These are phyloP conservation scores for Entoloma clypeatum DNA, from an alignment of 1,284 basidiomycete species.

Conservation along the genomic window DNA sequence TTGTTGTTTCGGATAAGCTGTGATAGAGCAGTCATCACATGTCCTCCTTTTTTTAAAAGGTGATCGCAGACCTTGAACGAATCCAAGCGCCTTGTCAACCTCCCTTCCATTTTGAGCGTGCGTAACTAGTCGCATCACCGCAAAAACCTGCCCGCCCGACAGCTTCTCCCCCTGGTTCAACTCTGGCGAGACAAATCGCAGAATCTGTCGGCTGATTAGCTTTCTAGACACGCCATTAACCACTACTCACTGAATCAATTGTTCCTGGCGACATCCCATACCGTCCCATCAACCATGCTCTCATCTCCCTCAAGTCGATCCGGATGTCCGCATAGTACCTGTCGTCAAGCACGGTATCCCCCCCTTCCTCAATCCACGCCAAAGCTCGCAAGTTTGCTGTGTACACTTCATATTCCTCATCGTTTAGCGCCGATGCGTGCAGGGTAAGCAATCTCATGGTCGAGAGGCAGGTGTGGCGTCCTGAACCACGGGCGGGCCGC, in stretches of 20 bases:
- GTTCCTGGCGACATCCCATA: constrained; percentile 50
- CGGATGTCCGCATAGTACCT: constrained; percentile 46
- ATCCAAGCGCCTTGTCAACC: constrained; percentile 59
- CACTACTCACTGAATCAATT: constrained; percentile 53
- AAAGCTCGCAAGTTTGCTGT: constrained; percentile 59
- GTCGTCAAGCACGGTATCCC: constrained; percentile 33
- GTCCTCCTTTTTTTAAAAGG: constrained; percentile 1
- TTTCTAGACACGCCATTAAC: not conserved
- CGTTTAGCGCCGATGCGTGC: constrained; percentile 70
- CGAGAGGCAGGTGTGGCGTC: no score
- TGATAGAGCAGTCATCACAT: constrained; percentile 13
- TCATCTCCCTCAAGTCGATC: constrained; percentile 58
- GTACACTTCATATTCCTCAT: constrained; percentile 64
- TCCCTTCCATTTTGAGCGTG: constrained; percentile 60
- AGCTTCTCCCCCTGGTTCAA: constrained; percentile 49
- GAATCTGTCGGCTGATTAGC: constrained; percentile 45
- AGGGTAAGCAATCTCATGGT: constrained; percentile 55
- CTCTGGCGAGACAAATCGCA: constrained; percentile 56
- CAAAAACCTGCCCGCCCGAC: constrained; percentile 71
- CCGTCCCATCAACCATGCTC: constrained; percentile 71
- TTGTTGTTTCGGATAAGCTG: constrained; percentile 1
- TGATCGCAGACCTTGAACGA: constrained; percentile 58
- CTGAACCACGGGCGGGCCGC: no score
- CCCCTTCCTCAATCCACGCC: constrained; percentile 32
- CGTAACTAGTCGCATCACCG: constrained; percentile 58